These are phyloP conservation scores for Phytophthora crassamura DNA, from an alignment of 352 stramenopile species.

Conservation along the genomic window DNA sequence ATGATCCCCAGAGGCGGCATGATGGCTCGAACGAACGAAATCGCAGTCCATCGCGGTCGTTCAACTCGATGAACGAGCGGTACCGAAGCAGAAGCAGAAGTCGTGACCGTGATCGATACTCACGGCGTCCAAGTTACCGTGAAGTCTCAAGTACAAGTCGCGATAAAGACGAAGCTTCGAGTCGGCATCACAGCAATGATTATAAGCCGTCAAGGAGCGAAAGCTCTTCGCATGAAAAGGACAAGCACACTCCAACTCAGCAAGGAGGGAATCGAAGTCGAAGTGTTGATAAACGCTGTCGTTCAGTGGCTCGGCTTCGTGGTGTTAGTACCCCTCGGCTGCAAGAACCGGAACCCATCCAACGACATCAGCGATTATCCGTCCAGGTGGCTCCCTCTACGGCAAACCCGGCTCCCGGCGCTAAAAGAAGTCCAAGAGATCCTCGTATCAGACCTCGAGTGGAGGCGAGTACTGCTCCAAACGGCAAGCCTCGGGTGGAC, in stretches of 20 bases:
- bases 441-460: slow-evolving; percentile 3
- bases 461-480: neutral
- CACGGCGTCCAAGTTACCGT: neutral
- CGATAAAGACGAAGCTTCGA: neutral
- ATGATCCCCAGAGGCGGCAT: neutral
- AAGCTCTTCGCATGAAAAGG: neutral
- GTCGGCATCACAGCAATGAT: neutral
- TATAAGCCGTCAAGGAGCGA: neutral
- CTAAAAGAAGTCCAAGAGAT: slow-evolving; percentile 1
- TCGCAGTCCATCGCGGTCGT: slow-evolving; percentile 4
- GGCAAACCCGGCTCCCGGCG: neutral
- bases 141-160: slow-evolving; percentile 1
- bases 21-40: slow-evolving; percentile 1
- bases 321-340: neutral
- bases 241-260: neutral
- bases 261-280: neutral
- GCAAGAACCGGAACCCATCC: neutral
- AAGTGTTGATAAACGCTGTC: neutral
- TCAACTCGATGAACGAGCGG: neutral
- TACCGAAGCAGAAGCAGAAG: neutral
- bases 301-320: neutral
- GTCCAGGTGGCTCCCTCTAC: neutral
- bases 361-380: neutral
- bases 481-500: too few relatives aligned
- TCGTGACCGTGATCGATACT: neutral